Base-by-base conservation (phyloP, 306 rosid genomes). In the Gleditsia sinensis region DNA sequence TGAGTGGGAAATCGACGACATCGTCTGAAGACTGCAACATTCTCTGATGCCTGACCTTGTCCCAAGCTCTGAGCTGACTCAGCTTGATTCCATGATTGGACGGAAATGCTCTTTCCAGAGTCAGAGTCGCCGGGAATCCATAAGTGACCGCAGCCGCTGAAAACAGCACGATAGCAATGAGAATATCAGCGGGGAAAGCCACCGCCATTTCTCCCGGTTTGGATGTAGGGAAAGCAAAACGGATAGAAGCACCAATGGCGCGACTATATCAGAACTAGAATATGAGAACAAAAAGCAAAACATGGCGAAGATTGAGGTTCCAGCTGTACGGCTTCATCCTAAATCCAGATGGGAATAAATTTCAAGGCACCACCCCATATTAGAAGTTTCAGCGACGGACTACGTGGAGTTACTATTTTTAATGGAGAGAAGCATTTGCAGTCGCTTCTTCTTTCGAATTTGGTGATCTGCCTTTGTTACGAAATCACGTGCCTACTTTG, bases 21-120 rank as follows among this genome's bases (percentile, higher is more conserved):
- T 28, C 39, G 1, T n/a, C n/a, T n/a, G 85, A 75, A 40, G 89
- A 76, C 77, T 92, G 97, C 90, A 94, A 74, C 77, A 88, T 78
- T 60, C 96, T 83, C 45, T 86, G 85, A 81, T 92, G 97, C 73
- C 99, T 79, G 49, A 79, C 59, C 62, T 63, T 54, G 75, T 94
- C 99, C 58, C 89, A 45, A 2, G 81, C 85, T 63, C 77, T 88
- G 67, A 94, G 93, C 50, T 86, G 76, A 72, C 83, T 76, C 86
- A 90, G 36, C 24, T 90, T 88, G 21, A 88, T 82, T 12, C 86
- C 83, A 13, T 87, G 85, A 74, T 81, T 84, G 1, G 80, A 16
- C 48, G 96, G 97, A 69, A 90, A 90, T n/a, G 91, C 90, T 77
- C 97, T 84, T 78, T 94, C 95, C 39, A 94, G 86, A 43, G 67